Conservation (phyloP, 352 stramenopile species). For the Albugo candida region DNA sequence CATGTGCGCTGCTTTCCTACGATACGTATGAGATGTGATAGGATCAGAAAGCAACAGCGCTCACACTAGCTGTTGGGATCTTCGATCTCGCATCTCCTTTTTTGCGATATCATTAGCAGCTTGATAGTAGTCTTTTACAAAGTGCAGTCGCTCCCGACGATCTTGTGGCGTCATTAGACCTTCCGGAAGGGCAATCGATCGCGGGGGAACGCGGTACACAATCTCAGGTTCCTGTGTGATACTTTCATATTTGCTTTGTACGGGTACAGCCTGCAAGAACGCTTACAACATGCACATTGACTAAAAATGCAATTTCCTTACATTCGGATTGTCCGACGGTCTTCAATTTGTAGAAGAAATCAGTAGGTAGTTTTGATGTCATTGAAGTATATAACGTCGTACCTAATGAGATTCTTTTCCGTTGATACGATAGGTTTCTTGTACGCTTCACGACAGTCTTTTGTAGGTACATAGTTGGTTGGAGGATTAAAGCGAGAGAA, state of each 20-base stretch:
- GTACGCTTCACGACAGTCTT: constrained; percentile 15
- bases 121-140: constrained; percentile 32
- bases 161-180: constrained; percentile 51
- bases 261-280: constrained; percentile 12
- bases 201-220: constrained; percentile 18
- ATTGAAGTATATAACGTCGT: background rate
- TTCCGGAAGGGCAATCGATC: constrained; percentile 39
- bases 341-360: background rate
- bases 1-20: background rate
- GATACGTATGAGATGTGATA: background rate
- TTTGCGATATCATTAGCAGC: constrained; percentile 30
- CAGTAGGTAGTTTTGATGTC: background rate
- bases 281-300: background rate
- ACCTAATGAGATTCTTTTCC: constrained; percentile 12
- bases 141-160: constrained; percentile 39
- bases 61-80: constrained; percentile 56
- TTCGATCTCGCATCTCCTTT: constrained; percentile 33
- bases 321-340: constrained; percentile 5
- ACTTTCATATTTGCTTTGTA: constrained; percentile 28
- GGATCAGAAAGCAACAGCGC: background rate
- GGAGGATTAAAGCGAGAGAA: constrained; percentile 20
- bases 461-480: constrained; percentile 15
- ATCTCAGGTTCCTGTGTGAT: constrained; percentile 26
- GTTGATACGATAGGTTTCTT: constrained; percentile 7
- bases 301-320: constrained; percentile 1